phyloP scores from a whole-genome alignment of 495 filamentous ascomycete species.

The Aspergillus nidulans region DNA sequence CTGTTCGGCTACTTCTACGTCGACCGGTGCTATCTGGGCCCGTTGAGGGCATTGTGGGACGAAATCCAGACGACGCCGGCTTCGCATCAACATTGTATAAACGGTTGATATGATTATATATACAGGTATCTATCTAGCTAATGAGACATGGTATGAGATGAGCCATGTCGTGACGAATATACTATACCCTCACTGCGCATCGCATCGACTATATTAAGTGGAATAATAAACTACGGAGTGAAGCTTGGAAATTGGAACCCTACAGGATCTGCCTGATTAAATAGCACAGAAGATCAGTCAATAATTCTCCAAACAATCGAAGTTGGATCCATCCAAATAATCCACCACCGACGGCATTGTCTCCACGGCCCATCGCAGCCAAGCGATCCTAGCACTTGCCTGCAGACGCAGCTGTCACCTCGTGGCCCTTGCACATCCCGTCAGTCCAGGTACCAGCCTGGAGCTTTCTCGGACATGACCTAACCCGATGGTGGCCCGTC shows the following conservation, averaged over 20 bases:
- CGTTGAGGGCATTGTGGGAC: constrained; percentile 36
- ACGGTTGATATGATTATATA: constrained; percentile 11
- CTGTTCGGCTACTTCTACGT: constrained; percentile 40
- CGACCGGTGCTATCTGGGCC: constrained; percentile 34
- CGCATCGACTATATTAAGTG: no score
- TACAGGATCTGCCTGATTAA: not conserved
- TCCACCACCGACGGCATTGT: no score
- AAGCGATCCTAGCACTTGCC: no score
- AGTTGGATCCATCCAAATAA: not conserved
- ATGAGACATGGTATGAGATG: constrained; percentile 20
- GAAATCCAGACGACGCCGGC: constrained; percentile 26
- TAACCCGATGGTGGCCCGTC: not conserved
- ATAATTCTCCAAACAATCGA: not conserved
- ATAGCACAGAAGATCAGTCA: not conserved
- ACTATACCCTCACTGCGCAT: not conserved
- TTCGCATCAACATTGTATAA: constrained; percentile 14
- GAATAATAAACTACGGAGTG: no score
- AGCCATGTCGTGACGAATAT: not conserved
- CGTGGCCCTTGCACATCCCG: not conserved
- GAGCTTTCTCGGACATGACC: not conserved
- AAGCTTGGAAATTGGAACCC: no score
- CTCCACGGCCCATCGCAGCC: not conserved
- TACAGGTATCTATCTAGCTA: constrained; percentile 12
- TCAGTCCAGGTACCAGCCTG: not conserved
- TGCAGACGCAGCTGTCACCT: not conserved